Conservation (phyloP, 2,329 filamentous ascomycete species). For the Shiraia bambusicola region DNA sequence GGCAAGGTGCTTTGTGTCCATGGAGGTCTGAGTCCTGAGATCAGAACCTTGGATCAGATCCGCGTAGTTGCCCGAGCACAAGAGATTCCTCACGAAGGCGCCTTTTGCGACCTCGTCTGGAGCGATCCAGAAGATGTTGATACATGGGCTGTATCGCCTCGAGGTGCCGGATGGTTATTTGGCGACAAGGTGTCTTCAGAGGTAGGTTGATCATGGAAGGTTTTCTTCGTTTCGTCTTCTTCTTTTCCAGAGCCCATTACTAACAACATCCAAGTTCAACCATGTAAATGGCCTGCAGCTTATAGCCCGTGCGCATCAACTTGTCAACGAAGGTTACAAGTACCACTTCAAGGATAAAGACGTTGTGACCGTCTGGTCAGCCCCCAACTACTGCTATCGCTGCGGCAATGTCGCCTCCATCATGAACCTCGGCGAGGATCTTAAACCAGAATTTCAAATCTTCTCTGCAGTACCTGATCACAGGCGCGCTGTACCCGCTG, state of each 20-base stretch:
- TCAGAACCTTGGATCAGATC: slow-evolving; percentile 89
- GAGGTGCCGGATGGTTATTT: slow-evolving; percentile 69
- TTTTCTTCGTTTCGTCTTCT: neutral
- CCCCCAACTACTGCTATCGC: slow-evolving; percentile 69
- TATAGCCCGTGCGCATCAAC: slow-evolving; percentile 72
- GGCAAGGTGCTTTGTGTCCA: slow-evolving; percentile 99
- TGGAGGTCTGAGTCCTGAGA: slow-evolving; percentile 95
- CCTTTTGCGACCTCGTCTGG: slow-evolving; percentile 98
- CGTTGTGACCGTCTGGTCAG: slow-evolving; percentile 91
- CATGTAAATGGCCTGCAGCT: slow-evolving; percentile 72
- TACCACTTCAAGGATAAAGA: slow-evolving; percentile 96
- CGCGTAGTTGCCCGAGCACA: slow-evolving; percentile 72
- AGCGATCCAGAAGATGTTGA: slow-evolving; percentile 74
- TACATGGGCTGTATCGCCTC: slow-evolving; percentile 68
- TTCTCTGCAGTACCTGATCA: slow-evolving; percentile 89
- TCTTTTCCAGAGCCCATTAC: slow-evolving; percentile 1
- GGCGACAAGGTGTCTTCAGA: slow-evolving; percentile 73
- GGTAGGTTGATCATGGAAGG: slow-evolving; percentile 31
- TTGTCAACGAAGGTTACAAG: slow-evolving; percentile 79
- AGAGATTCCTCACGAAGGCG: slow-evolving; percentile 96
- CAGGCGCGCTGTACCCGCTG: slow-evolving; percentile 75
- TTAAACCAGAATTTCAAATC: slow-evolving; percentile 89
- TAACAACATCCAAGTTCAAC: slow-evolving; percentile 57
- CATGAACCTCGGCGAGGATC: slow-evolving; percentile 86
- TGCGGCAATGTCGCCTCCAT: slow-evolving; percentile 76